A percentile compares a stretch with the other conserved stretches of the same genome.
Evolutionary conservation across 2,329 filamentous ascomycete genomes (phyloP).

Genomic region (Ophiobolus disseminans): DNA sequence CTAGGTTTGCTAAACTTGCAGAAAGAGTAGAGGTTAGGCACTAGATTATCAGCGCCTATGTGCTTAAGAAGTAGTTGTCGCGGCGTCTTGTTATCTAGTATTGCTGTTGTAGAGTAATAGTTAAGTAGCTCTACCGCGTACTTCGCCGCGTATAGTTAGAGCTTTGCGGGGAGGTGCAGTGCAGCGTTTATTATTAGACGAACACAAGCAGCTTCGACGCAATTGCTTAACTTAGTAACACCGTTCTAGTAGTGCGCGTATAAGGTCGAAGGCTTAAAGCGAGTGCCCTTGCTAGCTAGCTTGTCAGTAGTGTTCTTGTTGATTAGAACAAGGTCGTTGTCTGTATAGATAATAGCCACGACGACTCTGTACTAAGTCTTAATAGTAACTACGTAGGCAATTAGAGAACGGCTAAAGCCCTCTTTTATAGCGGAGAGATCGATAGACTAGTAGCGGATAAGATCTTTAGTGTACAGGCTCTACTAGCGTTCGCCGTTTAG

Average conservation of each 20-base stretch:
- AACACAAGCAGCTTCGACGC: not conserved
- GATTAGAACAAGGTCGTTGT: not conserved
- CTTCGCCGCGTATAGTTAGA: not conserved
- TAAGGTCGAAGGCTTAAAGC: not conserved
- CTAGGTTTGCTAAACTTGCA: not conserved
- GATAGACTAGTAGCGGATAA: not conserved
- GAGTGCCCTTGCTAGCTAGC: conserved; percentile 1
- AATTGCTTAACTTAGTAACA: not conserved
- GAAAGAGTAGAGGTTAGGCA: conserved; percentile 1
- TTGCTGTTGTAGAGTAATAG: conserved; percentile 1
- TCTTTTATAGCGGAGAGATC: not conserved
- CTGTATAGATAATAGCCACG: not conserved
- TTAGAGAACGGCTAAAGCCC: not conserved
- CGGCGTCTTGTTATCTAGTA: not conserved
- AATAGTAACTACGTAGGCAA: not conserved
- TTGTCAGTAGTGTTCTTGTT: not conserved
- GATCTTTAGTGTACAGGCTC: conserved; percentile 1
- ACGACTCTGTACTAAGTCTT: not conserved
- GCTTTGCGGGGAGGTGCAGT: not conserved
- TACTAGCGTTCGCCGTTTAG: not conserved
- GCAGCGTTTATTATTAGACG: not conserved
- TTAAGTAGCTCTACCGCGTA: not conserved
- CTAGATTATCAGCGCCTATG: not conserved
- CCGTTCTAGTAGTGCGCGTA: conserved; percentile 1
- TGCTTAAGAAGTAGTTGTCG: not conserved